These are phyloP conservation scores for Lagenidium giganteum DNA, from an alignment of 352 stramenopile species.

Conservation along the genomic window DNA sequence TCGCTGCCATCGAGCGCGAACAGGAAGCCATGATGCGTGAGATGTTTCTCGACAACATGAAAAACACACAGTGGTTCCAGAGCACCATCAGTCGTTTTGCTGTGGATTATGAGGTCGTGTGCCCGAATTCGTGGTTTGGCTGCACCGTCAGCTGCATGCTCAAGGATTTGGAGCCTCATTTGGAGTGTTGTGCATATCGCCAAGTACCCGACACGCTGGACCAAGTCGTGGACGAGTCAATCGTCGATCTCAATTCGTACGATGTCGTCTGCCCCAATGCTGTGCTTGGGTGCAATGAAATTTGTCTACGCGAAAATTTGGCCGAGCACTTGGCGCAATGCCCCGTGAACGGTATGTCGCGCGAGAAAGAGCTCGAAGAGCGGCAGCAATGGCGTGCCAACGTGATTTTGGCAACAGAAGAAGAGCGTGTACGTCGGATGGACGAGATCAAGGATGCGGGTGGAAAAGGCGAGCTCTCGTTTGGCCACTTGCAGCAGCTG, in stretches of 20 bases:
- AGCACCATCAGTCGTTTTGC: constrained; percentile 74
- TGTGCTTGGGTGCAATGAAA: constrained; percentile 71
- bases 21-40: constrained; percentile 76
- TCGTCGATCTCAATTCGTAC: constrained; percentile 75
- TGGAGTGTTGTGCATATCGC: constrained; percentile 61
- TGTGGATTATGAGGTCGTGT: constrained; percentile 82
- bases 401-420: constrained; percentile 70
- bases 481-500: constrained; percentile 63
- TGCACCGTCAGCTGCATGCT: constrained; percentile 84
- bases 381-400: constrained; percentile 53
- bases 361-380: constrained; percentile 77
- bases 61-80: constrained; percentile 88
- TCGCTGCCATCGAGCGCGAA: constrained; percentile 76
- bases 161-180: constrained; percentile 63
- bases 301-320: constrained; percentile 68
- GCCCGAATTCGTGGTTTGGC: constrained; percentile 83
- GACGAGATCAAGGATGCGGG: constrained; percentile 35
- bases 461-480: constrained; percentile 33
- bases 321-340: constrained; percentile 59
- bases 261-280: constrained; percentile 83
- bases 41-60: constrained; percentile 86
- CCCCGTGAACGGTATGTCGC: constrained; percentile 60
- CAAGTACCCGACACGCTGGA: constrained; percentile 75
- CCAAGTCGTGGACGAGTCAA: constrained; percentile 43
- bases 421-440: constrained; percentile 66